Conservation (phyloP, 441 rosid species). For the Pelargonium citronellum region DNA sequence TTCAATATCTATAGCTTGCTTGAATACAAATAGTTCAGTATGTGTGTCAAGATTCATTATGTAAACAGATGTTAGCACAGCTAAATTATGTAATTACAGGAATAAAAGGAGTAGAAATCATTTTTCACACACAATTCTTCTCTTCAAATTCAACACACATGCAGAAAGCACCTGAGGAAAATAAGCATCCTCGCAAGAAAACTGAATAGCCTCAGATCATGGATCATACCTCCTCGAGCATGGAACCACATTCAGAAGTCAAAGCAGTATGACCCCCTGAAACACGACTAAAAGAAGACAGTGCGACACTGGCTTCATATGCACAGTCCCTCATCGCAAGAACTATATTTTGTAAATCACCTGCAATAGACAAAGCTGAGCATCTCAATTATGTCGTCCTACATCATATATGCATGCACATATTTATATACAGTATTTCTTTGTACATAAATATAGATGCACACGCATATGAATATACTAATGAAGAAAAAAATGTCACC, state of each 20-base stretch:
- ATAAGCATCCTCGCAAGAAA: too few relatives aligned
- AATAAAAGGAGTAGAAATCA: too few relatives aligned
- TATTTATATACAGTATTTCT: conserved; percentile 1
- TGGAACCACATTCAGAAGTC: conserved; percentile 92
- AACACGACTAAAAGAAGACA: conserved; percentile 68
- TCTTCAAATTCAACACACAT: too few relatives aligned
- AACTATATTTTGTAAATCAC: conserved; percentile 72
- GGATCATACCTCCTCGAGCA: conserved; percentile 87
- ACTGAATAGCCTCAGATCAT: conserved; percentile 8
- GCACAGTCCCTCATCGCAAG: conserved; percentile 90
- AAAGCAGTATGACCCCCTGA: conserved; percentile 85
- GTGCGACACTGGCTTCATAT: conserved; percentile 70
- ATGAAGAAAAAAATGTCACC: conserved; percentile 42
- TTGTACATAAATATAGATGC: conserved; percentile 12
- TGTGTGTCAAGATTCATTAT: too few relatives aligned
- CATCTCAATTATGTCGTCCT: background rate
- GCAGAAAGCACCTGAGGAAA: too few relatives aligned
- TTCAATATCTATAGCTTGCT: too few relatives aligned
- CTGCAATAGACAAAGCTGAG: conserved; percentile 32
- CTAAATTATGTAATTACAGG: too few relatives aligned
- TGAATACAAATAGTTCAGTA: too few relatives aligned
- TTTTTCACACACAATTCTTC: too few relatives aligned
- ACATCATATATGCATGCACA: background rate
- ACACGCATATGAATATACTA: background rate
- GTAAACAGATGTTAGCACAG: too few relatives aligned